These are phyloP conservation scores for Fusarium sarcochroum DNA, from an alignment of 2,329 filamentous ascomycete species.

Conservation along the genomic window DNA sequence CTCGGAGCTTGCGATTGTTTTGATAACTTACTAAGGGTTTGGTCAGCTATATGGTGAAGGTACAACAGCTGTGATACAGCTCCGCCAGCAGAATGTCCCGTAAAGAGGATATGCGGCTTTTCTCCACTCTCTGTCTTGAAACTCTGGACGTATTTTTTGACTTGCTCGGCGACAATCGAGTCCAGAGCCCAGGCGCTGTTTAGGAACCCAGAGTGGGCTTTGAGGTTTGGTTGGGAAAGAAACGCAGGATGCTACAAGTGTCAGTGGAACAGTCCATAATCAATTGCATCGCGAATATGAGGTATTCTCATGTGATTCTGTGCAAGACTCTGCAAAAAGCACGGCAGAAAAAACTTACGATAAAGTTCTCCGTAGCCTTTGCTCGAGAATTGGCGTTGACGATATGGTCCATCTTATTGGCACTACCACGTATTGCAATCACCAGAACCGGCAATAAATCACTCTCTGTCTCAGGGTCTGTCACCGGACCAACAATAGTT, in stretches of 20 bases:
- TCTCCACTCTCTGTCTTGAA: background rate
- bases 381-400: slow-evolving; percentile 36
- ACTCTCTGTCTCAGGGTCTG: background rate
- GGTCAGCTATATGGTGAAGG: slow-evolving; percentile 29
- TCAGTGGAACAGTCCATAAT: background rate
- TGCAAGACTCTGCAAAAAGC: background rate
- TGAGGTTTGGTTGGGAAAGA: background rate
- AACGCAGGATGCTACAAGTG: slow-evolving; percentile 8
- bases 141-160: slow-evolving; percentile 11
- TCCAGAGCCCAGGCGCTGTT: slow-evolving; percentile 34
- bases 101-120: slow-evolving; percentile 40
- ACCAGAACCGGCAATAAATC: slow-evolving; percentile 31
- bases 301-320: background rate
- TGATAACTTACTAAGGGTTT: slow-evolving; percentile 14
- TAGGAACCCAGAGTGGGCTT: slow-evolving; percentile 41
- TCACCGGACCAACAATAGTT: slow-evolving; percentile 22
- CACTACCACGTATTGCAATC: slow-evolving; percentile 42
- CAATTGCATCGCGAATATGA: background rate
- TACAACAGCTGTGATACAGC: slow-evolving; percentile 42
- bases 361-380: slow-evolving; percentile 16
- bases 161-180: slow-evolving; percentile 9
- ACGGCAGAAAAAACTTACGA: slow-evolving; percentile 24
- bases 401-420: slow-evolving; percentile 46
- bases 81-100: slow-evolving; percentile 46
- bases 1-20: background rate